Conservation (phyloP, 768 basidiomycete species). For the Naganishia vishniacii region DNA sequence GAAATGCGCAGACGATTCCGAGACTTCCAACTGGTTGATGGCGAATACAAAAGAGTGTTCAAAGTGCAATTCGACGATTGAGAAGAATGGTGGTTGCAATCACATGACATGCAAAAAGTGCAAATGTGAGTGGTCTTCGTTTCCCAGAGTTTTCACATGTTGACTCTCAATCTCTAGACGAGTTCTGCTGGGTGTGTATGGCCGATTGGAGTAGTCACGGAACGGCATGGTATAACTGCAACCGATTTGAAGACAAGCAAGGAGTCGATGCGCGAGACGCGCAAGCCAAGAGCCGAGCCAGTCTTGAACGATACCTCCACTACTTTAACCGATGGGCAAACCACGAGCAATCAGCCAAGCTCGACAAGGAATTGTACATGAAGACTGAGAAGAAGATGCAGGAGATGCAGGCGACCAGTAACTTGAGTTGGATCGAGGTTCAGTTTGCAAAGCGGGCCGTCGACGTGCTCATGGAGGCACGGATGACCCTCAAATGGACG, state of each 20-base stretch:
- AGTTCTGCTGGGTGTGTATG: conserved; percentile 99
- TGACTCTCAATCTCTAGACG: conserved; percentile 29
- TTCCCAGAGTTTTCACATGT: background rate
- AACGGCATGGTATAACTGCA: conserved; percentile 96
- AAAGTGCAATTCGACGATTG: conserved; percentile 94
- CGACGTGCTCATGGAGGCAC: conserved; percentile 79
- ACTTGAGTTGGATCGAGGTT: conserved; percentile 94
- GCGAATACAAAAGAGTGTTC: conserved; percentile 98
- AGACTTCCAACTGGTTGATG: conserved; percentile 99
- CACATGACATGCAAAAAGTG: conserved; percentile 99
- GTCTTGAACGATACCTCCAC: conserved; percentile 90
- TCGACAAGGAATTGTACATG: conserved; percentile 81
- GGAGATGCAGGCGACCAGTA: conserved; percentile 90
- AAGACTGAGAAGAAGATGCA: conserved; percentile 99
- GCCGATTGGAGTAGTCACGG: conserved; percentile 97
- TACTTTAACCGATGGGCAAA: conserved; percentile 99
- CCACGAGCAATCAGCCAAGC: conserved; percentile 97
- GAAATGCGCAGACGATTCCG: conserved; percentile 95
- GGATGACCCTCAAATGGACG: conserved; percentile 97
- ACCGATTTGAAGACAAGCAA: conserved; percentile 85
- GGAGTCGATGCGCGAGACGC: conserved; percentile 83
- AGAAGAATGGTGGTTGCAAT: conserved; percentile 99
- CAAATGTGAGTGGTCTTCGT: conserved; percentile 56
- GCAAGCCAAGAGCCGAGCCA: conserved; percentile 81
- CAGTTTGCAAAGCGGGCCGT: conserved; percentile 99